These are phyloP conservation scores for Pyrenopolyporus hunteri DNA, from an alignment of 495 filamentous ascomycete genomes.

Conservation along the genomic window DNA sequence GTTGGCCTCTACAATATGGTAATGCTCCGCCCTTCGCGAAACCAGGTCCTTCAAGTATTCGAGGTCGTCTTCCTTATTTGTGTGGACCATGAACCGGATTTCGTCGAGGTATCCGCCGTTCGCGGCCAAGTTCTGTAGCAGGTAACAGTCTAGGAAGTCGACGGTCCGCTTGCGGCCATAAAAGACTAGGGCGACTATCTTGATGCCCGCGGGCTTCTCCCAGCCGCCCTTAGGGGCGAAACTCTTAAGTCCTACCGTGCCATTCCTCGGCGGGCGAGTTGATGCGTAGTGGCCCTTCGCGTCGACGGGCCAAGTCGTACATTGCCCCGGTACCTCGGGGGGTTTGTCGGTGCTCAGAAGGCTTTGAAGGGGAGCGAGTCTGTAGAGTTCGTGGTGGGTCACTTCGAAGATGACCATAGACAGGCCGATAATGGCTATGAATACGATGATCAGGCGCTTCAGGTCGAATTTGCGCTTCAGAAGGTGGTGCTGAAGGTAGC, in stretches of 20 bases:
- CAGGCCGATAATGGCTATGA: slow-evolving; percentile 19
- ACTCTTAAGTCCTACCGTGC: slow-evolving; percentile 21
- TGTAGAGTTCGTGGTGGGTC: slow-evolving; percentile 35
- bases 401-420: slow-evolving; percentile 34
- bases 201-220: slow-evolving; percentile 52
- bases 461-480: too few relatives aligned
- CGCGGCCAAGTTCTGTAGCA: slow-evolving; percentile 58
- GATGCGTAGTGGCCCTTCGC: slow-evolving; percentile 25
- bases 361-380: slow-evolving; percentile 18
- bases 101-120: slow-evolving; percentile 61
- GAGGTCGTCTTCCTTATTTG: slow-evolving; percentile 52
- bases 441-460: slow-evolving; percentile 24
- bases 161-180: slow-evolving; percentile 55
- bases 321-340: slow-evolving; percentile 25
- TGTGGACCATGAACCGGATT: slow-evolving; percentile 60
- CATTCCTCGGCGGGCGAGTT: background rate
- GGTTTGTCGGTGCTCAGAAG: background rate
- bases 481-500: slow-evolving; percentile 20
- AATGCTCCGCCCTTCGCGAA: slow-evolving; percentile 31
- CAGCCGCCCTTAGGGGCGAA: slow-evolving; percentile 37
- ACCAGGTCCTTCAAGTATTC: slow-evolving; percentile 51
- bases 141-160: slow-evolving; percentile 60
- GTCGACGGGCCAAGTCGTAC: slow-evolving; percentile 42
- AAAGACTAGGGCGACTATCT: slow-evolving; percentile 58
- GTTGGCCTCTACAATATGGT: slow-evolving; percentile 32